Evolutionary conservation across 2,329 filamentous ascomycete species (phyloP), one percentile per base, ranked within the genome.

Genomic region (Microsporum ferrugineum): DNA sequence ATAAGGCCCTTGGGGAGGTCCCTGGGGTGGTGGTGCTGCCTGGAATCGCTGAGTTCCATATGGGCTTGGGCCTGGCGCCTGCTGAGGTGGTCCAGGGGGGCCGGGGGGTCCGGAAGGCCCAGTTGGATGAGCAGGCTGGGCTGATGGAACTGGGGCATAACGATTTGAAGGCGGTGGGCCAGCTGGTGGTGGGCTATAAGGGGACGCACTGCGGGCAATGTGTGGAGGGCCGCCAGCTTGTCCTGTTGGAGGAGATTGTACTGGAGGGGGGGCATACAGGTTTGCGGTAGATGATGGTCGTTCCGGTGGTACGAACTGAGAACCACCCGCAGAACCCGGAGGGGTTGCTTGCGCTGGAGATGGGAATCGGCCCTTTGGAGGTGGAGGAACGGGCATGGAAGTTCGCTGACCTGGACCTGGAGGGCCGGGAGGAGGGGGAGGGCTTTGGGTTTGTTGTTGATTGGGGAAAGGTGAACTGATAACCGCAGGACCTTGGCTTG

Each of bases 171-270:
- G 83, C n/a, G 88, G 85, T 3, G 84, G 78, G 17, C 79, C 81
- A 34, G 85, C 78, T 5, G 89, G 88, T 60, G 91, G 88, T 41
- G 88, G 84, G 68, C 91, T 90, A 74, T 96, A 96, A 4, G 91
- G 91, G 31, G 91, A 96, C 3, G 87, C 82, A 33, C 87, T 90
- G 65, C 90, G 85, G 27, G 85, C 82, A 58, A 89, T 81, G 23
- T 84, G 82, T 43, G 39, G 57, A 47, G 82, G 82, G 59, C 70
- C 63, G 66, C 76, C 73, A n/a, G 67, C 68, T 10, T 34, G 39
- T n/a, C 38, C 57, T 47, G 39, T 23, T 67, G 72, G 66, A 69
- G 66, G 68, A 14, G 70, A 73, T 38, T 78, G 73, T 3, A 74
- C 78, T 65, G 75, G 76, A 70, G 70, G 77, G 47, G 86, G 86